phyloP scores from a whole-genome alignment of 1,139 yeast genomes.

The Geotrichum reessii region DNA sequence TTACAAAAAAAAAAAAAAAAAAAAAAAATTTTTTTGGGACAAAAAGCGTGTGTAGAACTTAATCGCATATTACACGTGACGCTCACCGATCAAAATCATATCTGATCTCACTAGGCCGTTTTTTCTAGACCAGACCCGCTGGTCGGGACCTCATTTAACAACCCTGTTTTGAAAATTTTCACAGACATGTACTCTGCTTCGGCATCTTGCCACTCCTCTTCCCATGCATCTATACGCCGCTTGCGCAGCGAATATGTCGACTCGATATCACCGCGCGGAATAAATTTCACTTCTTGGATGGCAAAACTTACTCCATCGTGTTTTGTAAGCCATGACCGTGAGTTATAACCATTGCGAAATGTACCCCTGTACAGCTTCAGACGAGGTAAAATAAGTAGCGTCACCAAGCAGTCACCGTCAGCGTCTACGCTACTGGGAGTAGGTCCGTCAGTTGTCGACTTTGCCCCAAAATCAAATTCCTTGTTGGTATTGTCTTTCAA shows the following conservation, averaged over 20 bases:
- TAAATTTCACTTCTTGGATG: conserved; percentile 44
- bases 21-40: not conserved
- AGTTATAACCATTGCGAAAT: conserved; percentile 60
- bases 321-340: conserved; percentile 61
- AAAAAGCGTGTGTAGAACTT: not conserved
- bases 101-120: not conserved
- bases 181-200: not conserved
- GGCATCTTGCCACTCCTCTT: not conserved
- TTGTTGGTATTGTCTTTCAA: not conserved
- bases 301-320: conserved; percentile 71
- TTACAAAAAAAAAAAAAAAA: not conserved
- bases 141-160: not conserved
- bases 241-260: conserved; percentile 26
- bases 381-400: conserved; percentile 64
- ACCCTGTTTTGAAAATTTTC: not conserved
- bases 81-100: not conserved
- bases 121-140: not conserved
- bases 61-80: not conserved
- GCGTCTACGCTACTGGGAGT: not conserved
- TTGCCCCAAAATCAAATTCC: not conserved
- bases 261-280: conserved; percentile 33
- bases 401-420: conserved; percentile 56
- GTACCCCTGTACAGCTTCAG: conserved; percentile 57
- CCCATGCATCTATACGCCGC: conserved; percentile 32
- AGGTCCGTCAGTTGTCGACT: not conserved